Conservation (phyloP, 2,329 filamentous ascomycete genomes). For the Trichoderma cornu-damae region DNA sequence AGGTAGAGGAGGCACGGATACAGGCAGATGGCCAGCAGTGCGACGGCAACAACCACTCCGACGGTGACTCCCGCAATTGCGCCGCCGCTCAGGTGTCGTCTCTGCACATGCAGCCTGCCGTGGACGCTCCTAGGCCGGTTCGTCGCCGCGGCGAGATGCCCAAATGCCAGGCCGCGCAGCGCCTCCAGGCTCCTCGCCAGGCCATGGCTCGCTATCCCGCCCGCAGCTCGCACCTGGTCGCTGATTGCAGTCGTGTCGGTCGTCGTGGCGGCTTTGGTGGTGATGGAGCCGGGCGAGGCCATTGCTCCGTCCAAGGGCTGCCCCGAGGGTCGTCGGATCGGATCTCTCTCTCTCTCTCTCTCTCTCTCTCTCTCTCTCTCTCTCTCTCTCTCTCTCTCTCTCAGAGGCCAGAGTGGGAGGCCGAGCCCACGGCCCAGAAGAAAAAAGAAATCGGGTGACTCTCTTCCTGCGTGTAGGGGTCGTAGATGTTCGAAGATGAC, state of each 20-base stretch:
- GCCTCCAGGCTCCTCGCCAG: constrained; percentile 21
- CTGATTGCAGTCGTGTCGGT: neutral
- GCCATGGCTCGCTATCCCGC: constrained; percentile 10
- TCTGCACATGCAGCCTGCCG: constrained; percentile 9
- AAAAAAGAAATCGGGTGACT: neutral
- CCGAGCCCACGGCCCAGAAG: constrained; percentile 15
- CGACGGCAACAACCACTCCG: constrained; percentile 32
- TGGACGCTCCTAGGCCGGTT: neutral
- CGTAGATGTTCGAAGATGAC: neutral
- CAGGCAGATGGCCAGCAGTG: constrained; percentile 35
- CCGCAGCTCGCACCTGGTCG: neutral
- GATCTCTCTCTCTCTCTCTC: neutral
- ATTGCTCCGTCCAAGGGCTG: constrained; percentile 12
- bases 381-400: neutral
- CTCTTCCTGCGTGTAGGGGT: constrained; percentile 2
- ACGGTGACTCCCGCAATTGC: constrained; percentile 37
- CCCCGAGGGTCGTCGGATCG: neutral
- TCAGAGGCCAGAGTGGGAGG: constrained; percentile 15
- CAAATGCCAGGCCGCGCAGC: constrained; percentile 1
- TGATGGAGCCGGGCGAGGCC: constrained; percentile 1
- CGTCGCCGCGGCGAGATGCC: neutral
- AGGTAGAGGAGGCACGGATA: constrained; percentile 37
- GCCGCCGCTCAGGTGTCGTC: constrained; percentile 32
- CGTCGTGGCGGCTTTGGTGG: neutral
- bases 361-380: neutral